phyloP scores from a whole-genome alignment of 306 rosid species.

The Dryas octopetala region DNA sequence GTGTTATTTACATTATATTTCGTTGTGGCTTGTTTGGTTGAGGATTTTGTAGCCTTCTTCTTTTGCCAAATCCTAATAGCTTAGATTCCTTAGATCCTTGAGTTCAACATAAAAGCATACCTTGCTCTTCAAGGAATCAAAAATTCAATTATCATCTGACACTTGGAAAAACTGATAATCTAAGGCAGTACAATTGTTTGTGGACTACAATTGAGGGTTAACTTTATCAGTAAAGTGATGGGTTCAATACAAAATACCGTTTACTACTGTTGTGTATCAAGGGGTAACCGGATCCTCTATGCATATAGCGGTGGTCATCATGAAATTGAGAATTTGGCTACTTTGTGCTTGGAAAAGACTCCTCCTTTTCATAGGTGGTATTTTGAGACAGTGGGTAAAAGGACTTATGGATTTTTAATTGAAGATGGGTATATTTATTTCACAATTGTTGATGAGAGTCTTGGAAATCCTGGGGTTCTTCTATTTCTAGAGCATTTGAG shows the following conservation, averaged over 20 bases:
- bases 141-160: not conserved
- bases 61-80: slow-evolving; percentile 32
- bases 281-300: slow-evolving; percentile 52
- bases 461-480: slow-evolving; percentile 58
- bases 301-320: slow-evolving; percentile 51
- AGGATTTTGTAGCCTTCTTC: slow-evolving; percentile 32
- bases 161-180: not conserved
- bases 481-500: slow-evolving; percentile 74
- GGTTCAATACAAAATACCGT: slow-evolving; percentile 59
- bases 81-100: slow-evolving; percentile 1
- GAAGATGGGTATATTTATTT: slow-evolving; percentile 74
- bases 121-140: too few species aligned
- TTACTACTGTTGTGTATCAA: slow-evolving; percentile 73
- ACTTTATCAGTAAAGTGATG: slow-evolving; percentile 32
- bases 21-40: slow-evolving; percentile 32
- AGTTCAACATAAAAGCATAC: not conserved
- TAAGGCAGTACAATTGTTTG: slow-evolving; percentile 21
- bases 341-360: slow-evolving; percentile 65
- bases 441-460: slow-evolving; percentile 58
- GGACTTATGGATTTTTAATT: slow-evolving; percentile 67
- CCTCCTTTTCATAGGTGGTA: slow-evolving; percentile 81
- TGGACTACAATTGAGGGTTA: slow-evolving; percentile 11
- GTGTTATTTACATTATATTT: slow-evolving; percentile 31
- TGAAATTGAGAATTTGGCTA: slow-evolving; percentile 55
- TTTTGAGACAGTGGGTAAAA: slow-evolving; percentile 66